phyloP scores from a whole-genome alignment of 2,329 filamentous ascomycete genomes.

The Colletotrichum euphorbiae region DNA sequence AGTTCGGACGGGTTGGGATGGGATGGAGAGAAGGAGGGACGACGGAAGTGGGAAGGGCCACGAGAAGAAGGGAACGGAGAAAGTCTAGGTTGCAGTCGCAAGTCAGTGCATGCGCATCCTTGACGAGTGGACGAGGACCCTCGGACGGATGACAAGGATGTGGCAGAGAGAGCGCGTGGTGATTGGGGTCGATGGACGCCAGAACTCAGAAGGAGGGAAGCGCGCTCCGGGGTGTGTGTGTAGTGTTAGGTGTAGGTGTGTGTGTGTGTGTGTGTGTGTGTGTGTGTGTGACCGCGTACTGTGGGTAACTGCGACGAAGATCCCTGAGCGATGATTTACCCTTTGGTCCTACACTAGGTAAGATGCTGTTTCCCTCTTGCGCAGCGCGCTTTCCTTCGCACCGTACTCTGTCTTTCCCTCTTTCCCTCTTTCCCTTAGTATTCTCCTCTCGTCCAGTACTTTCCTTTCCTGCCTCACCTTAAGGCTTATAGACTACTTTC shows the following conservation, averaged over 20 bases:
- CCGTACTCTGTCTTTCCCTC: not conserved
- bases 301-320: not conserved
- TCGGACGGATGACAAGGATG: slow-evolving; percentile 25
- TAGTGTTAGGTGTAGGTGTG: too few relatives aligned
- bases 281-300: not conserved
- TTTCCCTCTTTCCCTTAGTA: not conserved
- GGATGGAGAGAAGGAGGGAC: slow-evolving; percentile 15
- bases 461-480: not conserved
- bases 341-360: not conserved
- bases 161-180: not conserved
- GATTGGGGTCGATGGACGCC: not conserved
- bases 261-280: not conserved
- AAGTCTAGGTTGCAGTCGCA: slow-evolving; percentile 24
- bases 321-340: slow-evolving; percentile 1
- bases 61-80: slow-evolving; percentile 34
- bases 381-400: too few relatives aligned
- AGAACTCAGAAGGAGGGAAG: not conserved
- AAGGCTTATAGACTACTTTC: too few relatives aligned
- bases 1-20: slow-evolving; percentile 33
- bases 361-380: not conserved
- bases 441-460: not conserved
- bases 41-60: slow-evolving; percentile 33
- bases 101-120: slow-evolving; percentile 19
- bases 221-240: not conserved
- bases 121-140: slow-evolving; percentile 15